A percentile compares a stretch with the other conserved stretches of the same genome.
phyloP scores from a whole-genome alignment of 371 early-diverging fungal species.

The Dinochytrium kinnereticum region DNA sequence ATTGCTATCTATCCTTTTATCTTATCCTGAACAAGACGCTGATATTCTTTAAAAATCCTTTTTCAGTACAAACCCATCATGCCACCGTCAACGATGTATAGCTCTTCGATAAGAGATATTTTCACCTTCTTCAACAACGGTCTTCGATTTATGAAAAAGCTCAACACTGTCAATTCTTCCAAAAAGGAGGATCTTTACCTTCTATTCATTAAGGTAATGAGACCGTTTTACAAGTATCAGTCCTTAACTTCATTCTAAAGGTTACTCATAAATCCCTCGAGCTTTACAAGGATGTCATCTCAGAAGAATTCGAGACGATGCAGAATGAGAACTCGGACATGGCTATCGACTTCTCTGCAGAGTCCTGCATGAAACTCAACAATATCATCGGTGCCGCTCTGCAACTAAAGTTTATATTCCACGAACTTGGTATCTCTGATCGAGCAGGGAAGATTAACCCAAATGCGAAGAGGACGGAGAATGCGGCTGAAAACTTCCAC shows the following conservation, averaged over 20 bases:
- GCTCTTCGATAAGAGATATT: conserved; percentile 49
- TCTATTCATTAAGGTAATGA: conserved; percentile 13
- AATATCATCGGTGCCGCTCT: conserved; percentile 45
- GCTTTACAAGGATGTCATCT: conserved; percentile 34
- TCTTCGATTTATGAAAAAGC: conserved; percentile 44
- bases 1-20: too few species aligned
- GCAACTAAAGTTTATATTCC: conserved; percentile 37
- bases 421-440: conserved; percentile 33
- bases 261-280: conserved; percentile 43
- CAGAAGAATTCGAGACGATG: conserved; percentile 36
- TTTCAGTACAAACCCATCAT: conserved; percentile 38
- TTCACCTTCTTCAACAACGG: conserved; percentile 50
- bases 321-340: conserved; percentile 20
- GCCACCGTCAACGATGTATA: conserved; percentile 48
- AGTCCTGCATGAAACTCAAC: conserved; percentile 51
- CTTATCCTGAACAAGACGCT: too few species aligned
- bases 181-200: conserved; percentile 30
- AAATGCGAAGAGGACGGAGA: conserved; percentile 30
- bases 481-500: background rate
- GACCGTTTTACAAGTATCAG: conserved; percentile 18
- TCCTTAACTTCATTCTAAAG: conserved; percentile 12
- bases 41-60: too few species aligned
- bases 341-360: conserved; percentile 21
- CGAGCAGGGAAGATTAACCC: conserved; percentile 26
- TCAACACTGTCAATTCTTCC: conserved; percentile 28